A percentile compares a stretch with the other conserved stretches of the same genome.
Evolutionary conservation across 2,329 filamentous ascomycete genomes (phyloP).

Genomic region (Myriosclerotinia duriaeana): DNA sequence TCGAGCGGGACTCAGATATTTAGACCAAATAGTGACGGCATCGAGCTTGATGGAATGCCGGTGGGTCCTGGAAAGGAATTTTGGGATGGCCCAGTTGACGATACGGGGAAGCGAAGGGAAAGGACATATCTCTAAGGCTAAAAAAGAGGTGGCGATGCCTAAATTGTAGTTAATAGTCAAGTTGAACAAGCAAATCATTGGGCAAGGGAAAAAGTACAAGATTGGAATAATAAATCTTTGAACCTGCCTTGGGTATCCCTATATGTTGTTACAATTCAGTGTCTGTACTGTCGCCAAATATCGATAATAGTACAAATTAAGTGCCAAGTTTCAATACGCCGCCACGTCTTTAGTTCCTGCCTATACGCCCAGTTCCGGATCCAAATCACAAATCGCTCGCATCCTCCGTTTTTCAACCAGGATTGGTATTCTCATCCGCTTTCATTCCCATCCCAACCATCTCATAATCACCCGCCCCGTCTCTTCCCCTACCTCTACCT

Average conservation of each 20-base stretch:
- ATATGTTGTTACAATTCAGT: constrained; percentile 29
- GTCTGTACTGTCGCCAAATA: constrained; percentile 4
- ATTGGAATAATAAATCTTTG: constrained; percentile 27
- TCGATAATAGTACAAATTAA: constrained; percentile 17
- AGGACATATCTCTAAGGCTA: constrained; percentile 34
- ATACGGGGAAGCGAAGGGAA: constrained; percentile 30
- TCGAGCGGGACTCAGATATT: constrained; percentile 39
- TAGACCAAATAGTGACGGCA: constrained; percentile 32
- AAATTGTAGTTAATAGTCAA: constrained; percentile 10
- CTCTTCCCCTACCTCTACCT: constrained; percentile 53
- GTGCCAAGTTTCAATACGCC: constrained; percentile 13
- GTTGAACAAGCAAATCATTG: neutral
- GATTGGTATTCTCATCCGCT: constrained; percentile 34
- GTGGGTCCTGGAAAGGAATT: constrained; percentile 32
- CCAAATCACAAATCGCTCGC: constrained; percentile 8
- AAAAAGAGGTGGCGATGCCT: neutral
- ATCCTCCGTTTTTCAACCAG: constrained; percentile 22
- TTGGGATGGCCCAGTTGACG: constrained; percentile 29
- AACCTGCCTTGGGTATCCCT: constrained; percentile 27
- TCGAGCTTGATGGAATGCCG: constrained; percentile 38
- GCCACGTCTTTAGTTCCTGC: constrained; percentile 20
- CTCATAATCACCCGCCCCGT: constrained; percentile 62
- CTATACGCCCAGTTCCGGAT: constrained; percentile 27
- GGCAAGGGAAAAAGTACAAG: constrained; percentile 12
- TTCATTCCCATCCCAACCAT: constrained; percentile 56